These are phyloP conservation scores for Trichosanthes truncata DNA, from an alignment of 306 rosid genomes.

Conservation along the genomic window DNA sequence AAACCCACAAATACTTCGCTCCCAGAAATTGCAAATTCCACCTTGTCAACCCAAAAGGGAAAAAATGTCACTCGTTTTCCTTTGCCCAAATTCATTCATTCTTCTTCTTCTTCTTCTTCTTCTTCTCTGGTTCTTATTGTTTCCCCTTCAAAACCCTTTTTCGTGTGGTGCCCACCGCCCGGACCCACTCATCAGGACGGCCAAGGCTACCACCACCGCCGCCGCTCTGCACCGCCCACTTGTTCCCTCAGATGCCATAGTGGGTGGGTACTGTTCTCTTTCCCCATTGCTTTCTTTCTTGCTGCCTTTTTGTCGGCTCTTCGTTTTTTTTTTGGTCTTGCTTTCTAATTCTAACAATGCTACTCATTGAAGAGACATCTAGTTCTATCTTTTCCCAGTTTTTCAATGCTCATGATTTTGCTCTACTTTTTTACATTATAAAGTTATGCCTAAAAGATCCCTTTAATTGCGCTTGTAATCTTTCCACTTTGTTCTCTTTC, in stretches of 20 bases:
- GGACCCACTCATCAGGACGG: conserved; percentile 17
- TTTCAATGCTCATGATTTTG: conserved; percentile 24
- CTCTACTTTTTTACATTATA: conserved; percentile 25
- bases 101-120: conserved; percentile 2
- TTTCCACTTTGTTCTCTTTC: not conserved
- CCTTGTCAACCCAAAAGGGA: not conserved
- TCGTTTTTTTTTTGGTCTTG: conserved; percentile 29
- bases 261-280: conserved; percentile 32
- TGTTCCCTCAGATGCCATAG: conserved; percentile 42
- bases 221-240: conserved; percentile 17
- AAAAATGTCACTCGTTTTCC: conserved; percentile 15
- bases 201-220: conserved; percentile 15
- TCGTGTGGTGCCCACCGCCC: conserved; percentile 30
- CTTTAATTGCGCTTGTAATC: conserved; percentile 28
- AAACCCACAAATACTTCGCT: conserved; percentile 24
- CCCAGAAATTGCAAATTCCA: conserved; percentile 24
- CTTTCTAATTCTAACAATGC: conserved; percentile 23
- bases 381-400: conserved; percentile 17
- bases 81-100: not conserved
- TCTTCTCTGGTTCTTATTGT: not conserved
- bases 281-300: conserved; percentile 1
- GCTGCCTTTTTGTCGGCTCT: not conserved
- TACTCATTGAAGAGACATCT: conserved; percentile 27
- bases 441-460: conserved; percentile 22
- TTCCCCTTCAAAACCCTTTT: conserved; percentile 22